Conservation (phyloP, 768 basidiomycete species). For the Kwoniella pini region DNA sequence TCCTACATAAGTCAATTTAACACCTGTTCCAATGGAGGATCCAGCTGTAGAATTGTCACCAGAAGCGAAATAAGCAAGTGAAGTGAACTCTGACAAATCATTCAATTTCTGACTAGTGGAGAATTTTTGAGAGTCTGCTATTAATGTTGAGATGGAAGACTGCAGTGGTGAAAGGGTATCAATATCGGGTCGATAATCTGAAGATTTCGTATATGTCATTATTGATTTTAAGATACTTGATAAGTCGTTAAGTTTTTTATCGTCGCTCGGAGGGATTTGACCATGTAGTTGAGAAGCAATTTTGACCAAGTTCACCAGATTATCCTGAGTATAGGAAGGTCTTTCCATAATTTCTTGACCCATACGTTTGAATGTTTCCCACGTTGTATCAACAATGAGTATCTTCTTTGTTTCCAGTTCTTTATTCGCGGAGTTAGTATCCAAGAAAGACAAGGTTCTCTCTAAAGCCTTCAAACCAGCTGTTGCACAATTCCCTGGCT, state of each 20-base stretch:
- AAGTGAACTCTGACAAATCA: constrained; percentile 81
- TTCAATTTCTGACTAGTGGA: constrained; percentile 70
- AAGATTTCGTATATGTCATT: constrained; percentile 72
- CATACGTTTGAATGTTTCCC: constrained; percentile 69
- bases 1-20: constrained; percentile 80
- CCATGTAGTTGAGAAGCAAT: constrained; percentile 63
- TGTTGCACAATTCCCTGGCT: constrained; percentile 70
- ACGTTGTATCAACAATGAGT: constrained; percentile 60
- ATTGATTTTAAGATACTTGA: constrained; percentile 76
- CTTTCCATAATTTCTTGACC: constrained; percentile 56
- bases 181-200: constrained; percentile 85
- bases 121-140: constrained; percentile 68
- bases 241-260: constrained; percentile 59
- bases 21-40: constrained; percentile 44
- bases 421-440: neutral
- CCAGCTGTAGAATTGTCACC: constrained; percentile 59
- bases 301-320: constrained; percentile 75
- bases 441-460: constrained; percentile 65
- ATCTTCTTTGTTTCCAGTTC: constrained; percentile 51
- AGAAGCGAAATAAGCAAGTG: constrained; percentile 81
- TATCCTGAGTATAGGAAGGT: constrained; percentile 76
- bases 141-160: constrained; percentile 70
- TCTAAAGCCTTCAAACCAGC: constrained; percentile 84
- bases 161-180: constrained; percentile 66
- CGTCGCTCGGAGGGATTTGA: constrained; percentile 59